phyloP scores from a whole-genome alignment of 257 asterid genomes.

The Perilla frutescens region DNA sequence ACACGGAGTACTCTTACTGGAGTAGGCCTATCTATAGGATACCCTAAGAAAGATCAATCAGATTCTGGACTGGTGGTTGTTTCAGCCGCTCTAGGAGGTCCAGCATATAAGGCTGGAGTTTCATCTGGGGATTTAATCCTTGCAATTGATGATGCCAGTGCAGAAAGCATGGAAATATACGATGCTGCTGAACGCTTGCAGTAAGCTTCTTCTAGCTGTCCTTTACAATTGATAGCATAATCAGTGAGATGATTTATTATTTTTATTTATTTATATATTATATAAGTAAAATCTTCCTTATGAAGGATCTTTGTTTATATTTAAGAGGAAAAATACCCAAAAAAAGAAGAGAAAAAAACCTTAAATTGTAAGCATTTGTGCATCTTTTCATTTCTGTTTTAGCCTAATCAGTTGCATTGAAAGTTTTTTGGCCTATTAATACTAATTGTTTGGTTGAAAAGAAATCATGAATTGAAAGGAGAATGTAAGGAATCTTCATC shows the following conservation, averaged over 20 bases:
- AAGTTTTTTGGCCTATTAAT: too few relatives aligned
- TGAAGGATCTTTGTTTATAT: too few relatives aligned
- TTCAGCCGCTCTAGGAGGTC: slow-evolving; percentile 96
- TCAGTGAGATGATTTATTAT: slow-evolving; percentile 11
- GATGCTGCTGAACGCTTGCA: slow-evolving; percentile 94
- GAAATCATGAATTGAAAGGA: too few relatives aligned
- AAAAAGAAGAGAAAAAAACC: not conserved
- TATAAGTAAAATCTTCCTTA: not conserved
- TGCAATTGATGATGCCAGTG: slow-evolving; percentile 75
- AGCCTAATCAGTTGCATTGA: not conserved
- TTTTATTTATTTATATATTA: not conserved
- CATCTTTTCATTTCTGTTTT: not conserved
- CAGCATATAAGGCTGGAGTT: slow-evolving; percentile 90
- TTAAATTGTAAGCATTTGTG: not conserved
- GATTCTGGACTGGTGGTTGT: slow-evolving; percentile 80
- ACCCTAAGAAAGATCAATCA: slow-evolving; percentile 66
- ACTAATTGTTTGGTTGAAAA: too few relatives aligned
- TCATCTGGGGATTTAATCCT: slow-evolving; percentile 83
- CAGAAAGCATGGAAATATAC: slow-evolving; percentile 84
- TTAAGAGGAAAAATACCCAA: too few relatives aligned
- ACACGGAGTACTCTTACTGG: slow-evolving; percentile 88
- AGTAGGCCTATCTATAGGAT: slow-evolving; percentile 95
- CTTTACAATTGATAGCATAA: slow-evolving; percentile 27
- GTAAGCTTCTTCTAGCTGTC: slow-evolving; percentile 57
- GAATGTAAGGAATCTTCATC: too few relatives aligned